Conservation (phyloP, 2,329 filamentous ascomycete species). For the Claviceps capensis region DNA sequence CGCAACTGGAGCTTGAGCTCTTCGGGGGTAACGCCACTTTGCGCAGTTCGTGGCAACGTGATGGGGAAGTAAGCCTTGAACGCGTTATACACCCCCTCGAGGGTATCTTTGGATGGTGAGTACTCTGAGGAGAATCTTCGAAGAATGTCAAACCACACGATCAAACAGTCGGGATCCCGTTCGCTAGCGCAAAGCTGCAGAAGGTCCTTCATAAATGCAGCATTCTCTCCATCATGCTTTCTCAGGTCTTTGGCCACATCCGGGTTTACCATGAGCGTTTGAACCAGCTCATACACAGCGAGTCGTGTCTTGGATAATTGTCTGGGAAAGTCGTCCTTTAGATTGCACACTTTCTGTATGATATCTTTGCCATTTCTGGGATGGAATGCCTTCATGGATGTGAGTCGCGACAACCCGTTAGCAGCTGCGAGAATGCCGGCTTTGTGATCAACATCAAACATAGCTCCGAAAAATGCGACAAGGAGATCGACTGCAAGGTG, state of each 20-base stretch:
- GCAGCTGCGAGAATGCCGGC: conserved; percentile 42
- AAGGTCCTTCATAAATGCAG: conserved; percentile 34
- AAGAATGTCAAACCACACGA: conserved; percentile 42
- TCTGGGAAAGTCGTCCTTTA: conserved; percentile 43
- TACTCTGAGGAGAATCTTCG: conserved; percentile 31
- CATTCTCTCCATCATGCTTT: conserved; percentile 26
- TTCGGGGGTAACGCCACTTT: conserved; percentile 40
- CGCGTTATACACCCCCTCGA: conserved; percentile 36
- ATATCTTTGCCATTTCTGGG: conserved; percentile 34
- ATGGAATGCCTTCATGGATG: conserved; percentile 36
- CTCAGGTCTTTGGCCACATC: conserved; percentile 30
- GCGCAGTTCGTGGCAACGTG: conserved; percentile 36
- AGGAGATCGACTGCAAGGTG: conserved; percentile 26
- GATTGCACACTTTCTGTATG: conserved; percentile 32
- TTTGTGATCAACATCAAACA: conserved; percentile 46
- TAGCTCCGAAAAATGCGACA: conserved; percentile 41
- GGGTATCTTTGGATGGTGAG: conserved; percentile 29
- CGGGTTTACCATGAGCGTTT: conserved; percentile 28
- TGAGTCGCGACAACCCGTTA: conserved; percentile 36
- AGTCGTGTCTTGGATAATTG: conserved; percentile 38
- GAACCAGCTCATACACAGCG: conserved; percentile 36
- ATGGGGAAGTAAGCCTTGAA: conserved; percentile 51
- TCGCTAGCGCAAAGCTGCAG: conserved; percentile 39
- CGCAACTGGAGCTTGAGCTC: conserved; percentile 40
- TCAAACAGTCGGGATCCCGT: conserved; percentile 41